Base-by-base conservation (phyloP, 2,329 filamentous ascomycete genomes). In the Fusarium verticillioides region DNA sequence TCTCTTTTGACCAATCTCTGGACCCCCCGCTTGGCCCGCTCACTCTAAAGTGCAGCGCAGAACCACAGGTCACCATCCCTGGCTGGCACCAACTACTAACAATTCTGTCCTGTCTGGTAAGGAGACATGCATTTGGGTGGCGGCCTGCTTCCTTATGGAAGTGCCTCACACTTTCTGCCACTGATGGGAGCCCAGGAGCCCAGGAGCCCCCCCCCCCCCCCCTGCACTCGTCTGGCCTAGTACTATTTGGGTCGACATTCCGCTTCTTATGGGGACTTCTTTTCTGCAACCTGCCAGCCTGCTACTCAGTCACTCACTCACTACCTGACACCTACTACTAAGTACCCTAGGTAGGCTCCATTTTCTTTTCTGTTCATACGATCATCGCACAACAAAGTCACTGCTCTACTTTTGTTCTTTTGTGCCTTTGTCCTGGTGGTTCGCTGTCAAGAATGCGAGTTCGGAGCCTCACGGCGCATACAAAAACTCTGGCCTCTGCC, bases 401-500 rank as follows among this genome's bases (percentile, higher is more conserved):
- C 57, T 40, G 32, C 28, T 63, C 49, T 39, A 6, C 47, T 42
- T 67, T 37, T 69, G 40, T 49, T 34, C 39, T 19, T 57, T 42
- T 36, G 26, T 34, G 49, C 36, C 50, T 47, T 42, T 66, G 30
- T 28, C 46, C 44, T 58, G 42, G 36, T 58, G 34, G 36, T 34
- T 30, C 47, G 19, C 36, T 50, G 60, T 34, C 56, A 40, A 73
- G 50, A 52, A 75, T 70, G 59, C 54, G 47, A 74, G 66, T 61
- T 61, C 34, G 32, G 57, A 59, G 49, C 43, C 53, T 50, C 23
- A 40, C 57, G 40, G 43, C 44, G 46, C 60, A 53, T 34, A 54
- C 63, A 58, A 34, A 59, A 58, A 66, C 28, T 74, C 65, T 70
- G 60, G 59, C 63, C 59, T 69, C 57, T 72, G 60, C 59, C 70